Conservation (phyloP, 805 yeast species). For the Jamesozyma gamospora region DNA sequence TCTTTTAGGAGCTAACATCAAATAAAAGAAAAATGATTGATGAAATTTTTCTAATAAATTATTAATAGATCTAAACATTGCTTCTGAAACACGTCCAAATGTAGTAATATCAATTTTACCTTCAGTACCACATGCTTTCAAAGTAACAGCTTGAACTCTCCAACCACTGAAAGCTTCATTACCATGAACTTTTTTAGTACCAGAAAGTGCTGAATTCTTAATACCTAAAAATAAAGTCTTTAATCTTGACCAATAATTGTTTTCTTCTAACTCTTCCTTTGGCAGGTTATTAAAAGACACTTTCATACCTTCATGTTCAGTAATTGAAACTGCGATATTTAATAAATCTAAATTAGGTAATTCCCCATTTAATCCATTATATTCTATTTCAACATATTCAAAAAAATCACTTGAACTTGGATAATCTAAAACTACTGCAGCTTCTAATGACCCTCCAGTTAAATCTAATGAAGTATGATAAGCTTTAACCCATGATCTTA, state of each 20-base stretch:
- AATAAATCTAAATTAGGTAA: conserved; percentile 86
- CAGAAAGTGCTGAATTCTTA: conserved; percentile 58
- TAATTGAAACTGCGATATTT: conserved; percentile 66
- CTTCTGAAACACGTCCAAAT: conserved; percentile 83
- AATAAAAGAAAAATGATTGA: conserved; percentile 90
- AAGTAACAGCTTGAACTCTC: conserved; percentile 84
- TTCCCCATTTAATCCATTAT: conserved; percentile 91
- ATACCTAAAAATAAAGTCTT: conserved; percentile 55
- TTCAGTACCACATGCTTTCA: conserved; percentile 52
- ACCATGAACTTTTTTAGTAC: conserved; percentile 53
- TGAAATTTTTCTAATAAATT: conserved; percentile 91
- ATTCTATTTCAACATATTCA: conserved; percentile 62
- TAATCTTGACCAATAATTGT: conserved; percentile 47
- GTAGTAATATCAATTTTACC: conserved; percentile 81
- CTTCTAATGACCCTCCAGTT: conserved; percentile 90
- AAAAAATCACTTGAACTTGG: conserved; percentile 57
- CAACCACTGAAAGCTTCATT: conserved; percentile 92
- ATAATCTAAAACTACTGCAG: conserved; percentile 78
- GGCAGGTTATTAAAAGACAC: conserved; percentile 56
- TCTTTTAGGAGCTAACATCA: conserved; percentile 61
- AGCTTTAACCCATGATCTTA: conserved; percentile 87
- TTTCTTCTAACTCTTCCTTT: conserved; percentile 35
- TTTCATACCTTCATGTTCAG: conserved; percentile 66
- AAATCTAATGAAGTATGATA: conserved; percentile 76
- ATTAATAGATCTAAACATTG: conserved; percentile 78